Evolutionary conservation across 2,329 filamentous ascomycete species (phyloP), one percentile per base, ranked within the genome.

Genomic region (Scytalidium sp.): DNA sequence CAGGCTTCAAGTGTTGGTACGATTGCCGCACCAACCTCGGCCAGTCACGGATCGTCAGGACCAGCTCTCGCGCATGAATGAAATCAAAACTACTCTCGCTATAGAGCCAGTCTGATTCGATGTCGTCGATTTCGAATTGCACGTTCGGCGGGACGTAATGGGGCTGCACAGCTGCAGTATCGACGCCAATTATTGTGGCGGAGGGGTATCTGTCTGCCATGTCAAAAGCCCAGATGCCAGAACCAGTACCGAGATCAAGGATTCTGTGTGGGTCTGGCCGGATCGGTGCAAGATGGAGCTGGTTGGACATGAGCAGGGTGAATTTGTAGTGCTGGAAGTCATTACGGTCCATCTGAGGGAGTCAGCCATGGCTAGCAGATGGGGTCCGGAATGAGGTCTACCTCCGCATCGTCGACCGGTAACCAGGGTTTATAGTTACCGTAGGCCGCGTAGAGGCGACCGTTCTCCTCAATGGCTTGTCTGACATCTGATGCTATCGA

Each of bases 41-140:
- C 61, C 60, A 62, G 45, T 62, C 51, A 3, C 36, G 10, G 3
- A 63, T 50, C 19, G 48, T 50, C 3, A 55, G 54, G 43, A 58
- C 52, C 6, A 64, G 44, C 39, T 60, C 52, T 4, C 56, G 52
- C 3, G 56, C 51, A 29, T 64, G 60, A 36, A 63, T 57, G 27
- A 60, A 59, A 39, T 61, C 59, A 47, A 62, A 60, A 25, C 49
- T 47, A 10, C 50, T 49, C 2, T 67, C 60, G 15, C 46, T 46
- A 21, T 56, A 62, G 1, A 50, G 55, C 56, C 56, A 62, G 1
- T 43, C 22, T 1, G 47, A 22, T 20, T 58, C 55, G 5, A 56
- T 75, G 58, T 87, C 83, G 60, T 87, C 83, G 41, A 87, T 76
- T 43, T 84, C 74, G 57, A 87, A 86, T 45, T 76, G 71, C 53